phyloP scores from a whole-genome alignment of 2,329 filamentous ascomycete species.

The Phaeosphaeria sp. region DNA sequence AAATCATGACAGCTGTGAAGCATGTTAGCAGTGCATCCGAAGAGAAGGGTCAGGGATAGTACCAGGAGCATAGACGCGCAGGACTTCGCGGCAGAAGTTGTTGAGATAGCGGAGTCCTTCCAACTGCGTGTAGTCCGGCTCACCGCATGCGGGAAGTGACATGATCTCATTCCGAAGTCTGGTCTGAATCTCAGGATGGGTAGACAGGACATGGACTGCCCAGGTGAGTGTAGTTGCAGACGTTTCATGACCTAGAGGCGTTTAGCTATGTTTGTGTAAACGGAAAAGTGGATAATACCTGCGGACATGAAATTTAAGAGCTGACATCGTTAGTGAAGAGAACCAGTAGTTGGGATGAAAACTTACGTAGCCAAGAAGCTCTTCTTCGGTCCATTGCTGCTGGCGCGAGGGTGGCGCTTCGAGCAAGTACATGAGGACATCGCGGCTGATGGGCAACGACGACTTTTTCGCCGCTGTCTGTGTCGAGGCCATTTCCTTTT shows the following conservation, averaged over 20 bases:
- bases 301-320: constrained; percentile 19
- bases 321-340: not conserved
- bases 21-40: not conserved
- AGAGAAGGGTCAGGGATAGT: not conserved
- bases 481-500: constrained; percentile 24
- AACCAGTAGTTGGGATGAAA: not conserved
- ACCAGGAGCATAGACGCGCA: constrained; percentile 16
- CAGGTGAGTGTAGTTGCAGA: constrained; percentile 15
- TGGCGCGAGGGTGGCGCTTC: constrained; percentile 38
- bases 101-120: constrained; percentile 14
- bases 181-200: constrained; percentile 7
- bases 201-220: constrained; percentile 14
- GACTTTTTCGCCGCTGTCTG: constrained; percentile 15
- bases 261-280: constrained; percentile 4
- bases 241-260: constrained; percentile 16
- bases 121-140: constrained; percentile 10
- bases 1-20: not conserved
- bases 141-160: not conserved
- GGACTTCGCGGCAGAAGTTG: constrained; percentile 15
- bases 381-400: constrained; percentile 49
- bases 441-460: constrained; percentile 10
- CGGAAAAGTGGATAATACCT: not conserved
- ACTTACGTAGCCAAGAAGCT: constrained; percentile 47
- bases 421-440: constrained; percentile 41
- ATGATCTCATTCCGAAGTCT: constrained; percentile 11